phyloP scores from a whole-genome alignment of 2,329 filamentous ascomycete genomes.

The Neofusicoccum ribis region DNA sequence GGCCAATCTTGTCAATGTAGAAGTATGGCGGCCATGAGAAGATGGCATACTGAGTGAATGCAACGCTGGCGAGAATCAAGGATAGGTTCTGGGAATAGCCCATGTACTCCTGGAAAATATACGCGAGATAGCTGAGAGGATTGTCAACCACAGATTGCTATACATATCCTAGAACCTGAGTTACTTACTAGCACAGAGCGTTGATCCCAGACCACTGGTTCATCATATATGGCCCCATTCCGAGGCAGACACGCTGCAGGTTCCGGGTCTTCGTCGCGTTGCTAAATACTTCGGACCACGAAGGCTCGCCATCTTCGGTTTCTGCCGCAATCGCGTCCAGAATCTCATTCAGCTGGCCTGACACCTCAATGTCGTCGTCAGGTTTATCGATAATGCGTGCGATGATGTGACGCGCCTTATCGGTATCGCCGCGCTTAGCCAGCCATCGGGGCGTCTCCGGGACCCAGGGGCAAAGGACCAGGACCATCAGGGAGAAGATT shows the following conservation, averaged over 20 bases:
- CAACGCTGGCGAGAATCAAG: slow-evolving; percentile 32
- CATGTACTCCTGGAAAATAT: slow-evolving; percentile 31
- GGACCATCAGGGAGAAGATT: slow-evolving; percentile 47
- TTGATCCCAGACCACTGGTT: slow-evolving; percentile 31
- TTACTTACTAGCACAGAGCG: neutral
- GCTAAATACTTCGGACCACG: slow-evolving; percentile 39
- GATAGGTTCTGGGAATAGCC: slow-evolving; percentile 29
- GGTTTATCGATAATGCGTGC: slow-evolving; percentile 49
- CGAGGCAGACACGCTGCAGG: slow-evolving; percentile 38
- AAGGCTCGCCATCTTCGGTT: slow-evolving; percentile 30
- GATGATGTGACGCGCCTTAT: slow-evolving; percentile 52
- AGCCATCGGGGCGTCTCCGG: slow-evolving; percentile 35
- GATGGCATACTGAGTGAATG: slow-evolving; percentile 34
- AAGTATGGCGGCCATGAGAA: slow-evolving; percentile 35
- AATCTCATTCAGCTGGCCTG: slow-evolving; percentile 62
- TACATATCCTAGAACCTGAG: fast-evolving
- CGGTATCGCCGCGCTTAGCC: slow-evolving; percentile 38
- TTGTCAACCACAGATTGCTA: neutral
- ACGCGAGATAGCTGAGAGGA: slow-evolving; percentile 29
- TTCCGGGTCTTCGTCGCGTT: slow-evolving; percentile 38
- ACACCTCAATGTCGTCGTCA: slow-evolving; percentile 56
- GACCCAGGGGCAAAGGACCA: slow-evolving; percentile 40
- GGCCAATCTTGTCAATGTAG: slow-evolving; percentile 33
- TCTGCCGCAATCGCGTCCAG: slow-evolving; percentile 48
- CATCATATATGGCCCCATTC: slow-evolving; percentile 40